Evolutionary conservation across 176 grass and related monocot species (phyloP).

Genomic region (Alloteropsis semialata): DNA sequence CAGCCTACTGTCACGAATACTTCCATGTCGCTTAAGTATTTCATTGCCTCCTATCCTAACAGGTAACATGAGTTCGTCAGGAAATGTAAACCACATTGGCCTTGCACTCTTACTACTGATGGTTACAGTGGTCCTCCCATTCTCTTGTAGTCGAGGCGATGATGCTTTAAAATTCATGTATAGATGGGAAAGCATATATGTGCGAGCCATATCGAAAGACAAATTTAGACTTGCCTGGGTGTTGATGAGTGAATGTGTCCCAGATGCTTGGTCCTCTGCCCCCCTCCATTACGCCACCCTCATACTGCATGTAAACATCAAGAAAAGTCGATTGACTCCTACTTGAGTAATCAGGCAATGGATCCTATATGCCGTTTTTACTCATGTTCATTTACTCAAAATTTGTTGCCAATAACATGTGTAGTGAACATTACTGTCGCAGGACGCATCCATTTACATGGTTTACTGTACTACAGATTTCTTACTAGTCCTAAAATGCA

Average conservation of each 20-base stretch:
- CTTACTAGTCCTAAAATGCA: not conserved
- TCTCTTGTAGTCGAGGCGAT: too few species aligned
- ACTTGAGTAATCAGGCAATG: not conserved
- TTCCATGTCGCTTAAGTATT: too few species aligned
- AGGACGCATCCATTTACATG: too few species aligned
- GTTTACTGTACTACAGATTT: not conserved
- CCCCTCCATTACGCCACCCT: constrained; percentile 39
- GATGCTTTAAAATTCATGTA: too few species aligned
- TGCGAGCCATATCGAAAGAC: not conserved
- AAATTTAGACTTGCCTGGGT: constrained; percentile 16
- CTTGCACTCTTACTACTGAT: too few species aligned
- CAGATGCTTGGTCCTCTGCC: constrained; percentile 48
- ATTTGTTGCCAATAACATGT: not conserved
- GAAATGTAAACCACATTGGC: too few species aligned
- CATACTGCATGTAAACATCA: constrained; percentile 26
- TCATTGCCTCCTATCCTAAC: too few species aligned
- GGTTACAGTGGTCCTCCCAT: too few species aligned
- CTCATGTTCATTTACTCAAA: not conserved
- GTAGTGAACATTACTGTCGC: too few species aligned
- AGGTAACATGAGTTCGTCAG: too few species aligned
- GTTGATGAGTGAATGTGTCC: constrained; percentile 37
- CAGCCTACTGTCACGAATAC: too few species aligned
- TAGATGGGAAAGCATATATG: not conserved
- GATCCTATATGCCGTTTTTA: not conserved
- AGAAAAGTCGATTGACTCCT: not conserved